Conservation (phyloP, 306 rosid species). For the Fragaria iinumae region DNA sequence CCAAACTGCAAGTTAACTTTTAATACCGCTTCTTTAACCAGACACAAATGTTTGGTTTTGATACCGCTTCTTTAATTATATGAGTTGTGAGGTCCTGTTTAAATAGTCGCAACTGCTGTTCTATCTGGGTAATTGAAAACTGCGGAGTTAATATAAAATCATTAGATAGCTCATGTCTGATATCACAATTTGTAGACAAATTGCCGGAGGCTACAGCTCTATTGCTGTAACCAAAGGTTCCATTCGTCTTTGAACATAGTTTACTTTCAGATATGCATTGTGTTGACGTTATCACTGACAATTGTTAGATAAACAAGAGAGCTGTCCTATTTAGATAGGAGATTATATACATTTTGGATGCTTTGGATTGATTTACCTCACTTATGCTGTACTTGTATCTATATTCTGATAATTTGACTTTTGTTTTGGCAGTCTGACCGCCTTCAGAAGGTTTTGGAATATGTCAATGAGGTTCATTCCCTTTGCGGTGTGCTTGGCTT, state of each 20-base stretch:
- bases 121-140: background rate
- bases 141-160: background rate
- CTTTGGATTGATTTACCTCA: background rate
- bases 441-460: conserved; percentile 82
- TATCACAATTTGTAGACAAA: background rate
- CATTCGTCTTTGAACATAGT: background rate
- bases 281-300: background rate
- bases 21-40: background rate
- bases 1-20: conserved; percentile 1
- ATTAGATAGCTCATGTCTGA: background rate
- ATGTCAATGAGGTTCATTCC: conserved; percentile 85
- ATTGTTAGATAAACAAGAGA: background rate
- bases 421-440: conserved; percentile 71
- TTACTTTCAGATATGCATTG: background rate
- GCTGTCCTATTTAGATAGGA: background rate
- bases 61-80: background rate
- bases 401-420: background rate
- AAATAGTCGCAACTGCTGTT: conserved; percentile 5
- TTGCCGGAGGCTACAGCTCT: background rate
- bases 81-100: conserved; percentile 11
- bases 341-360: background rate
- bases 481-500: conserved; percentile 83
- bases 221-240: background rate
- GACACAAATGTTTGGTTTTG: no score
- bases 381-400: background rate